Evolutionary conservation across 2,329 filamentous ascomycete genomes (phyloP), one percentile per base, ranked within the genome.

Genomic region (Scytalidium sp.): DNA sequence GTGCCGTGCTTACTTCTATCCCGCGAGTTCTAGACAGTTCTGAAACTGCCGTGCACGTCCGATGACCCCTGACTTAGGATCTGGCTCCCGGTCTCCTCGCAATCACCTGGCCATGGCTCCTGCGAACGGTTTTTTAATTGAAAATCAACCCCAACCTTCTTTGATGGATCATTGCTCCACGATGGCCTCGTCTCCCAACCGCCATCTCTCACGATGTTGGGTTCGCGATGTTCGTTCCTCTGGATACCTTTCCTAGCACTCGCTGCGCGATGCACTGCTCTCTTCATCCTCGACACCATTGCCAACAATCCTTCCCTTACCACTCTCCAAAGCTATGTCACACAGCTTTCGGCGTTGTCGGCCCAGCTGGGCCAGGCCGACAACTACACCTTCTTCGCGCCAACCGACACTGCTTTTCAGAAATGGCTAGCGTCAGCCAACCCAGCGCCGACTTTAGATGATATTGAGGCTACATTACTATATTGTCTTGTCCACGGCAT

Each of bases 401-500:
- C 49, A 15, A 47, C 49, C 5, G 41, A 51, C 32, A 45, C 32
- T 27, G 45, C 49, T 17, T 47, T 51, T 19, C 11, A 23, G 17
- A 19, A 47, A 22, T 51, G 48, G 48, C 21, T 45, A 19, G 32
- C 39, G 17, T 36, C 32, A 15, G 32, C 32, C 15, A n/a, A 36
- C 17, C 32, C 32, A 9, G 32, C 32, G 9, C 22, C 52, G 19
- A 52, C 50, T 5, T 45, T 40, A 17, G 55, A 53, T 41, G 20
- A 52, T 10, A 29, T 57, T 9, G 19, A 55, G 19, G 55, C 57
- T 19, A 52, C 49, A 13, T 7, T 60, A 1, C 47, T 55, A 17
- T 61, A 61, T 46, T 54, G 52, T 10, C 43, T 61, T 17, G 40
- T 61, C 10, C 39, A 49, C 20, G 59, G 59, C 13, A 45, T 46